phyloP scores from a whole-genome alignment of 129 eudicot genomes.

The Silybum marianum region DNA sequence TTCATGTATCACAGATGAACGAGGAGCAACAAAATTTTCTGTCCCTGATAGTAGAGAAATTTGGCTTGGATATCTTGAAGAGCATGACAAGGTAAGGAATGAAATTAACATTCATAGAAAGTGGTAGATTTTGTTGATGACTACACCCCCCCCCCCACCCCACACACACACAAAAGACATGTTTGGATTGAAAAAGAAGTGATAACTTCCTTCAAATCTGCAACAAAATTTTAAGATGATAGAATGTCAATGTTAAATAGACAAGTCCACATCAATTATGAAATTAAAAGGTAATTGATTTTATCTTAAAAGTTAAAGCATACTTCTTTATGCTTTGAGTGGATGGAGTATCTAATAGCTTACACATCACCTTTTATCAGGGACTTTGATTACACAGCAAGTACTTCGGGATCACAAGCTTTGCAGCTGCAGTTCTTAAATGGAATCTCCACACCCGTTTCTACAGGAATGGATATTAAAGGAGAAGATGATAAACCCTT shows the following conservation, averaged over 20 bases:
- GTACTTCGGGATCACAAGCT: conserved; percentile 26
- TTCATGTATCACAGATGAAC: conserved; percentile 22
- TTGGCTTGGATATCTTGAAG: conserved; percentile 17
- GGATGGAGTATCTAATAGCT: conserved; percentile 17
- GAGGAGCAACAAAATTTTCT: conserved; percentile 17
- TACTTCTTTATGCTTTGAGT: neutral
- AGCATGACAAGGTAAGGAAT: conserved; percentile 22
- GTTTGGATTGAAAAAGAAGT: neutral
- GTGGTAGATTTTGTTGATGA: neutral
- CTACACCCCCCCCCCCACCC: neutral
- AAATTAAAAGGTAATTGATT: neutral
- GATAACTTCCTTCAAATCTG: conserved; percentile 38
- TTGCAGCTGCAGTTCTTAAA: conserved; percentile 52
- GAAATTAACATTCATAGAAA: neutral
- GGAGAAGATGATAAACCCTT: conserved; percentile 45
- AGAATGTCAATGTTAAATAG: neutral
- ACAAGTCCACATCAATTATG: neutral
- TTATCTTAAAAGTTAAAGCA: neutral
- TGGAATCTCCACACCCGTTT: conserved; percentile 44
- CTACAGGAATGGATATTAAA: conserved; percentile 51
- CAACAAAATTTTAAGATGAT: conserved; percentile 28
- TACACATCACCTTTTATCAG: conserved; percentile 30
- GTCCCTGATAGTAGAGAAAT: conserved; percentile 11
- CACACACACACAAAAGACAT: neutral
- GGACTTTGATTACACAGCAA: conserved; percentile 26